Evolutionary conservation across 108 stramenopile genomes (phyloP).

Genomic region (Cyclotella atomus): DNA sequence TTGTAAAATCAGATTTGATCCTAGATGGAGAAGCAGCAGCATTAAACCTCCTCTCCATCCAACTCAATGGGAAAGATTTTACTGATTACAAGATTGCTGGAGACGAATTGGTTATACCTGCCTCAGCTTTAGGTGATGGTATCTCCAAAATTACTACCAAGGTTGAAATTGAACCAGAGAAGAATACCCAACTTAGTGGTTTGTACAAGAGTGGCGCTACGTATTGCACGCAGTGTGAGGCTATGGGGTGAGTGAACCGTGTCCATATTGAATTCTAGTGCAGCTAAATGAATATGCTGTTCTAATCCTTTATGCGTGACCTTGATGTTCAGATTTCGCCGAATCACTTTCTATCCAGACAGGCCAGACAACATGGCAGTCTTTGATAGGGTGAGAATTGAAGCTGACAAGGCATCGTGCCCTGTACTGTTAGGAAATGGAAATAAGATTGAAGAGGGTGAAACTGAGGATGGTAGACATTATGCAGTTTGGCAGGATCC

Average conservation of each 20-base stretch:
- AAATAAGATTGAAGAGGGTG: constrained; percentile 79
- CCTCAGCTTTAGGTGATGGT: constrained; percentile 10
- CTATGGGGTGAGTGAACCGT: constrained; percentile 67
- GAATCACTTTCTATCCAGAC: constrained; percentile 95
- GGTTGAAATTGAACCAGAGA: constrained; percentile 64
- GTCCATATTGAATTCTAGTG: constrained; percentile 26
- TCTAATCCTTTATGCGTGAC: not conserved
- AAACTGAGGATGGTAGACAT: constrained; percentile 53
- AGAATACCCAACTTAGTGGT: constrained; percentile 92
- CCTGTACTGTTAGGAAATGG: constrained; percentile 94
- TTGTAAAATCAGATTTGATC: constrained; percentile 24
- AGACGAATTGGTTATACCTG: constrained; percentile 36
- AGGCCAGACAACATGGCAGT: constrained; percentile 96
- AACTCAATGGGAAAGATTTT: constrained; percentile 41
- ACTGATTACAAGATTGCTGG: constrained; percentile 36
- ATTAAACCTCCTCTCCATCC: constrained; percentile 31
- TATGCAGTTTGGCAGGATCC: constrained; percentile 95
- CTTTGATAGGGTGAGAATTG: constrained; percentile 77
- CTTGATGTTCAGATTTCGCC: constrained; percentile 53
- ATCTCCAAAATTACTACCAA: not conserved
- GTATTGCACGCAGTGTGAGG: constrained; percentile 95
- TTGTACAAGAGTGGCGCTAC: constrained; percentile 89
- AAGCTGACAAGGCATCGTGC: constrained; percentile 76
- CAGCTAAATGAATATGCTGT: not conserved
- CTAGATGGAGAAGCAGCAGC: constrained; percentile 48